Conservation (phyloP, 2,329 filamentous ascomycete species). For the Paracorniculantispora psalliotae region DNA sequence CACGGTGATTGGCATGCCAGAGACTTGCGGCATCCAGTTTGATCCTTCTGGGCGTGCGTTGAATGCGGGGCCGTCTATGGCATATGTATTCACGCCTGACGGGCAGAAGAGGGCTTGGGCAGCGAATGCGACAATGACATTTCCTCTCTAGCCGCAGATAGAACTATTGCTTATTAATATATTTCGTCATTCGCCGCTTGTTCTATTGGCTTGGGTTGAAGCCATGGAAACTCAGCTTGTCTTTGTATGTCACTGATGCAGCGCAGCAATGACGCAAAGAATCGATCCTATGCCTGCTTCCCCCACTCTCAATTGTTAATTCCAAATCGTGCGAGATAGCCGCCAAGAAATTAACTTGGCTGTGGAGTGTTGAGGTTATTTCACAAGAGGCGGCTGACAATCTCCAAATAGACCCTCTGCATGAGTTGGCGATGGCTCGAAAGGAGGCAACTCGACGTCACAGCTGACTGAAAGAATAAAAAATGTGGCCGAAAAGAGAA, state of each 20-base stretch:
- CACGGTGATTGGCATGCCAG: not conserved
- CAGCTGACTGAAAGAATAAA: not conserved
- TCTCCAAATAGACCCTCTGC: not conserved
- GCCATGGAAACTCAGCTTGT: too few species aligned
- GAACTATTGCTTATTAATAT: not conserved
- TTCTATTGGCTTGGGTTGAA: not conserved
- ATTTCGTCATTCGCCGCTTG: not conserved
- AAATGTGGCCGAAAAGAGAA: not conserved
- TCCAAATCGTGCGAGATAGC: not conserved
- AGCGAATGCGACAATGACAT: not conserved
- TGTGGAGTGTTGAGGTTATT: not conserved
- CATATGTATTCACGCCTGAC: not conserved
- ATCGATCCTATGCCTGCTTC: too few species aligned
- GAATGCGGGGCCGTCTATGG: not conserved
- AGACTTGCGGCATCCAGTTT: slow-evolving; percentile 4
- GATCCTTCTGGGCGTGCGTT: not conserved
- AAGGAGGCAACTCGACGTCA: not conserved
- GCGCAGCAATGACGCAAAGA: too few species aligned
- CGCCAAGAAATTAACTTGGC: not conserved
- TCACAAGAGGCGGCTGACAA: not conserved
- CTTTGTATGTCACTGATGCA: not conserved
- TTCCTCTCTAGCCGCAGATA: not conserved
- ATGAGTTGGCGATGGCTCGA: not conserved
- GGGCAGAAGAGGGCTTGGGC: not conserved
- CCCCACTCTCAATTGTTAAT: not conserved